These are phyloP conservation scores for Micractinium conductrix DNA, from an alignment of 139 green algal species.

Conservation along the genomic window DNA sequence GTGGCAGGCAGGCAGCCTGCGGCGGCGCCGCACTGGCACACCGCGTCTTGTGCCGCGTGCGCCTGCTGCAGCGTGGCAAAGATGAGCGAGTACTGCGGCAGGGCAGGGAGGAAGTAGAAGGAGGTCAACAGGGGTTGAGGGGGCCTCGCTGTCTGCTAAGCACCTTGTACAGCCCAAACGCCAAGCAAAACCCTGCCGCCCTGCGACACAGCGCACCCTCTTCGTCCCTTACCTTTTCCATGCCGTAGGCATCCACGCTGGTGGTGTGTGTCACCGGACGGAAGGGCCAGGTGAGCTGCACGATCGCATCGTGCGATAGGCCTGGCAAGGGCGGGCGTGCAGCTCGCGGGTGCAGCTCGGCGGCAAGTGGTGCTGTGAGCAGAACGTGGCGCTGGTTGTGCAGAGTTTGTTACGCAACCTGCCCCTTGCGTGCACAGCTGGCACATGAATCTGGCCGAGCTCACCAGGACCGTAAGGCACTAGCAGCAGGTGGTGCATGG, in stretches of 20 bases:
- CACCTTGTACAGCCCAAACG: too few species aligned
- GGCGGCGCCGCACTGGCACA: neutral
- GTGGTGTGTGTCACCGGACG: neutral
- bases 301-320: neutral
- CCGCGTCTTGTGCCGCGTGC: neutral
- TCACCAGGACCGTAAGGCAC: conserved; percentile 9
- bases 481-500: conserved; percentile 9
- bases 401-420: too few species aligned
- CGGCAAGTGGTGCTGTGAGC: neutral
- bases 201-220: too few species aligned
- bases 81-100: neutral
- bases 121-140: too few species aligned
- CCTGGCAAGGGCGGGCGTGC: conserved; percentile 7
- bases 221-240: conserved; percentile 14
- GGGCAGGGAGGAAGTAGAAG: too few species aligned
- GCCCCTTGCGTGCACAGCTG: too few species aligned
- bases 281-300: conserved; percentile 4
- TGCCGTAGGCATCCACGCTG: neutral
- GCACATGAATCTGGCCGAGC: too few species aligned
- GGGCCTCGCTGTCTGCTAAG: too few species aligned
- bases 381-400: too few species aligned
- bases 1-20: neutral
- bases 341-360: too few species aligned
- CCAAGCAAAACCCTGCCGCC: too few species aligned
- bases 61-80: conserved; percentile 31